Conservation (phyloP, 345 rosid genomes). For the Acer saccharum region DNA sequence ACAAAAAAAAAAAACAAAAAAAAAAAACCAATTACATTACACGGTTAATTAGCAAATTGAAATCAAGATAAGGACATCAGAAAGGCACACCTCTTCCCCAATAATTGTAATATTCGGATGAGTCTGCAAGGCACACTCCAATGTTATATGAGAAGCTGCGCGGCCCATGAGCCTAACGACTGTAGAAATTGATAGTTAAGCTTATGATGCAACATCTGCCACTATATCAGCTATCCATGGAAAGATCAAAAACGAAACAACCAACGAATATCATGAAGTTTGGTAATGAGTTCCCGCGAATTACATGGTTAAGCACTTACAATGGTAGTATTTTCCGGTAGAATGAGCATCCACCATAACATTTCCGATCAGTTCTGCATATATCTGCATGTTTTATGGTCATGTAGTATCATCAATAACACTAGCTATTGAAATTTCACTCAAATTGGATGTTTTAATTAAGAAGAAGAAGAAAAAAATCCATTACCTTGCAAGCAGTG, state of each 20-base stretch:
- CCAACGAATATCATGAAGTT: too few species aligned
- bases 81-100: conserved; percentile 84
- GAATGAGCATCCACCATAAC: conserved; percentile 99
- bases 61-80: too few species aligned
- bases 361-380: conserved; percentile 97
- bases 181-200: conserved; percentile 24
- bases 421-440: not conserved
- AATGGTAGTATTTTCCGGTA: conserved; percentile 95
- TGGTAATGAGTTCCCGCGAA: too few species aligned
- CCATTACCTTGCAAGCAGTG: conserved; percentile 93
- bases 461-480: too few species aligned
- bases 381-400: conserved; percentile 54
- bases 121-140: conserved; percentile 97
- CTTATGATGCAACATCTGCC: not conserved
- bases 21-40: not conserved
- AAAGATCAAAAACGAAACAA: too few species aligned
- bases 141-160: conserved; percentile 95
- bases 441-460: not conserved
- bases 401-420: not conserved
- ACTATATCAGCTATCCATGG: too few species aligned
- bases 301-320: conserved; percentile 46
- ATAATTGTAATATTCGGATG: conserved; percentile 92
- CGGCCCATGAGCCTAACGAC: conserved; percentile 99
- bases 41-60: conserved; percentile 1
- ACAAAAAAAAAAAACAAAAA: not conserved